Percentiles rank a stretch among this genome's conserved stretches.
phyloP scores from a whole-genome alignment of 2,329 filamentous ascomycete species.

The Sporothrix mexicana region DNA sequence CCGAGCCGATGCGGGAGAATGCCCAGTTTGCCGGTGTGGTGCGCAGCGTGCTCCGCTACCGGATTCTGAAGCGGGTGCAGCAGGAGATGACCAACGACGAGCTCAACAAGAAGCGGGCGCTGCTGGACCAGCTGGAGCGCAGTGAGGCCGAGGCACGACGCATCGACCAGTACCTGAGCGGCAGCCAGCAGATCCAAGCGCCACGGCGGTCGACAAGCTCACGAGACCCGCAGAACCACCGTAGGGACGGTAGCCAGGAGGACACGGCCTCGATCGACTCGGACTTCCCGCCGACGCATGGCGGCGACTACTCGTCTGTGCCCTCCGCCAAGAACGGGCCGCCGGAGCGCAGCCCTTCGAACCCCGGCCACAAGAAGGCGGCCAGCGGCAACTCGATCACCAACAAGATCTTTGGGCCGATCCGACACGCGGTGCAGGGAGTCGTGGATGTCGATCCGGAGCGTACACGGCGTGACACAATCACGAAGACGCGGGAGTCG shows the following conservation, averaged over 20 bases:
- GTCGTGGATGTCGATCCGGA: constrained; percentile 97
- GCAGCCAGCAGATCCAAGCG: constrained; percentile 66
- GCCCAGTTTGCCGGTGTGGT: constrained; percentile 97
- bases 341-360: constrained; percentile 55
- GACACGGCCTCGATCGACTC: constrained; percentile 93
- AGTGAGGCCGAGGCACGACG: constrained; percentile 92
- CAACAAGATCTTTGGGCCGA: constrained; percentile 89
- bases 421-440: constrained; percentile 94
- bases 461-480: constrained; percentile 86
- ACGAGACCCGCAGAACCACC: constrained; percentile 53
- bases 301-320: constrained; percentile 70
- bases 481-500: constrained; percentile 92
- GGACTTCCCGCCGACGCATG: constrained; percentile 90
- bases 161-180: constrained; percentile 89
- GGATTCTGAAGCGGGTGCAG: constrained; percentile 91
- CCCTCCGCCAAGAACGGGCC: constrained; percentile 77
- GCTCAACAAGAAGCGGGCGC: constrained; percentile 79
- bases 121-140: constrained; percentile 87
- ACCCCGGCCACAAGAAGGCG: constrained; percentile 73
- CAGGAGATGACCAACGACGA: constrained; percentile 98
- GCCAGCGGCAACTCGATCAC: constrained; percentile 88
- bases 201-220: constrained; percentile 71
- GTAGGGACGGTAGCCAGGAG: constrained; percentile 66
- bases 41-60: constrained; percentile 82
- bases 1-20: constrained; percentile 96